phyloP scores from a whole-genome alignment of 176 grass and related monocot genomes.

The Cymbopogon citratus region DNA sequence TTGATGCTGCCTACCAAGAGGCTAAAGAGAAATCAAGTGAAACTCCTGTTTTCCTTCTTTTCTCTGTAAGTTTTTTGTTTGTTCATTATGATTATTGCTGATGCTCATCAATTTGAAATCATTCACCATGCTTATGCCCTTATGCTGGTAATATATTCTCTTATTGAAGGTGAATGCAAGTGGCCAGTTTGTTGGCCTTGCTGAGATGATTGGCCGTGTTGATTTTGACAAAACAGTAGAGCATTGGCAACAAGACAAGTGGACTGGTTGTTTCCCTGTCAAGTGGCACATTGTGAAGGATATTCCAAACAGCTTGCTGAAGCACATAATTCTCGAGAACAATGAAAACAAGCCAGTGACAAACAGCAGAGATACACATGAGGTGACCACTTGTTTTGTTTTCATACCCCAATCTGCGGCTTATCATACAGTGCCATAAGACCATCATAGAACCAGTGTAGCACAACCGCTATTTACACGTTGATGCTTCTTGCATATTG shows the following conservation, averaged over 20 bases:
- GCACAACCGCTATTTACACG: background rate
- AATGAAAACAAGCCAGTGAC: constrained; percentile 96
- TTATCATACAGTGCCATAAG: background rate
- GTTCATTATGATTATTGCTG: background rate
- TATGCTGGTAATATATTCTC: background rate
- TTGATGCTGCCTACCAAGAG: constrained; percentile 74
- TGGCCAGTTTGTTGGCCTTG: constrained; percentile 81
- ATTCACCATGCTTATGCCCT: background rate
- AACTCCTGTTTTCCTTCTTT: constrained; percentile 74
- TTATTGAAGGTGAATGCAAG: constrained; percentile 69
- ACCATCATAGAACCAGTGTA: background rate
- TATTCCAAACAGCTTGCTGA: constrained; percentile 75
- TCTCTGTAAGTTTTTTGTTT: constrained; percentile 66
- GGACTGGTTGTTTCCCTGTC: constrained; percentile 88
- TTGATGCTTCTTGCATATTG: background rate
- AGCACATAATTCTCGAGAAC: constrained; percentile 82
- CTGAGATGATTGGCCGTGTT: constrained; percentile 68
- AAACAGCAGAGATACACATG: constrained; percentile 88
- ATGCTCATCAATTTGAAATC: background rate
- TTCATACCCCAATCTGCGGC: background rate
- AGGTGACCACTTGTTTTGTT: constrained; percentile 42
- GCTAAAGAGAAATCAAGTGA: constrained; percentile 51
- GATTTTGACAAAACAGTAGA: constrained; percentile 87
- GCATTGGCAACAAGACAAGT: constrained; percentile 93
- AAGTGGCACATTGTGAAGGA: constrained; percentile 99